phyloP scores from a whole-genome alignment of 495 filamentous ascomycete genomes.

The Penicillium taxi region DNA sequence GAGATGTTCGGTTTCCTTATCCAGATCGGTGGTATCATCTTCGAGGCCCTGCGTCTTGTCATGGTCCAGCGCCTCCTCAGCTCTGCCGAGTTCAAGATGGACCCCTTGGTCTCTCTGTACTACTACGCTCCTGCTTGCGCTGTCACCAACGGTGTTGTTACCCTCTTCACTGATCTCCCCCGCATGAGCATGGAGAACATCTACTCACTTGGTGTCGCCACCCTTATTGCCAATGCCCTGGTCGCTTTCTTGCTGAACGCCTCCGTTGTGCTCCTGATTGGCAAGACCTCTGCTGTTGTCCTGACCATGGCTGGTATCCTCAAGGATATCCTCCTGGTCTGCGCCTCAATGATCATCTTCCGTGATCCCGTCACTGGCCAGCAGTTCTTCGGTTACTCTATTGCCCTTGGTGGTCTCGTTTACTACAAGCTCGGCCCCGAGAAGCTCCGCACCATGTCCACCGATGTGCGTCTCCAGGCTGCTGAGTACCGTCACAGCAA shows the following conservation, averaged over 20 bases:
- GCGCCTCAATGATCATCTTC: slow-evolving; percentile 81
- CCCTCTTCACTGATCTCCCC: slow-evolving; percentile 65
- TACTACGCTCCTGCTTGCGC: slow-evolving; percentile 89
- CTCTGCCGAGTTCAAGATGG: slow-evolving; percentile 90
- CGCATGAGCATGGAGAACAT: slow-evolving; percentile 60
- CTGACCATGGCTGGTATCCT: slow-evolving; percentile 92
- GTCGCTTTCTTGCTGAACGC: slow-evolving; percentile 81
- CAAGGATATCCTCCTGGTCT: slow-evolving; percentile 89
- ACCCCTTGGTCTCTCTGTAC: slow-evolving; percentile 84
- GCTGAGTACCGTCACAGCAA: slow-evolving; percentile 46
- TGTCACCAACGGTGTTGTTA: slow-evolving; percentile 67
- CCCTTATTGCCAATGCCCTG: slow-evolving; percentile 66
- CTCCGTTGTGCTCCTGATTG: slow-evolving; percentile 85
- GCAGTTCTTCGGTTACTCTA: slow-evolving; percentile 85
- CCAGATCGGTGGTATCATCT: slow-evolving; percentile 69
- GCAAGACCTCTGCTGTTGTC: slow-evolving; percentile 88
- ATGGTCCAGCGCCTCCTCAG: slow-evolving; percentile 80
- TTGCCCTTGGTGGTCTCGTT: slow-evolving; percentile 77
- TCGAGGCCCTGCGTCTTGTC: slow-evolving; percentile 79
- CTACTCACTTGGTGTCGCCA: slow-evolving; percentile 60
- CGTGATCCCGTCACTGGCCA: slow-evolving; percentile 66
- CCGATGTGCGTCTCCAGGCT: slow-evolving; percentile 45
- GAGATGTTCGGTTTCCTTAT: slow-evolving; percentile 72
- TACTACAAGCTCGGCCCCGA: slow-evolving; percentile 91
- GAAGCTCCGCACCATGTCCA: slow-evolving; percentile 59